Evolutionary conservation across 1,139 yeast genomes (phyloP).

Genomic region (Meyerozyma sp.): DNA sequence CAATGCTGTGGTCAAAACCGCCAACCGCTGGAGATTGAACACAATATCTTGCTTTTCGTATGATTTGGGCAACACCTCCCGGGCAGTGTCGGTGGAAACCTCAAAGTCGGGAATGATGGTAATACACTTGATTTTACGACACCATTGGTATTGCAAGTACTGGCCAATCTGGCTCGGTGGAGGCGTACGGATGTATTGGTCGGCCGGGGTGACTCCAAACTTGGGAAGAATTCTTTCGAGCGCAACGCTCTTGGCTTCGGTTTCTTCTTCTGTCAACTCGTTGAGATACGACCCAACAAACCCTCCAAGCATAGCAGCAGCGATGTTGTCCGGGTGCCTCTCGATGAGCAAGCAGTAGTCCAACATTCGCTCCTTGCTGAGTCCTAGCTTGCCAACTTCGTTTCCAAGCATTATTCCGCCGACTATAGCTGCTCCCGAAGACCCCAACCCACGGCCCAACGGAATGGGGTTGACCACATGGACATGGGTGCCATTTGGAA

Average conservation of each 20-base stretch:
- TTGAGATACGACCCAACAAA: slow-evolving; percentile 92
- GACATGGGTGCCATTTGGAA: slow-evolving; percentile 81
- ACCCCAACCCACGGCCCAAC: slow-evolving; percentile 92
- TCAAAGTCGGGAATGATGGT: slow-evolving; percentile 93
- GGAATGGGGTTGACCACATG: slow-evolving; percentile 89
- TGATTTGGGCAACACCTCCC: slow-evolving; percentile 79
- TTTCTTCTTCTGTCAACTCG: slow-evolving; percentile 67
- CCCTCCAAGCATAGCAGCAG: slow-evolving; percentile 99
- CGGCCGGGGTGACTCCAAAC: slow-evolving; percentile 59
- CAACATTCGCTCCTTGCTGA: slow-evolving; percentile 74
- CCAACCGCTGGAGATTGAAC: slow-evolving; percentile 64
- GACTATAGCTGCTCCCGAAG: slow-evolving; percentile 98
- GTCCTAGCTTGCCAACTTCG: slow-evolving; percentile 68
- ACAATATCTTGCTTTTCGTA: slow-evolving; percentile 82
- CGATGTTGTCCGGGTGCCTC: slow-evolving; percentile 96
- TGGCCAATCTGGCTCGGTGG: slow-evolving; percentile 81
- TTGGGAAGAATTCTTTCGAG: slow-evolving; percentile 79
- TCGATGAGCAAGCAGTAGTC: slow-evolving; percentile 96
- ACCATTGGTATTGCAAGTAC: slow-evolving; percentile 83
- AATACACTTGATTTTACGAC: slow-evolving; percentile 73
- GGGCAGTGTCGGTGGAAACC: slow-evolving; percentile 84
- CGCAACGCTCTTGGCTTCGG: slow-evolving; percentile 74
- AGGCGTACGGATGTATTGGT: slow-evolving; percentile 18
- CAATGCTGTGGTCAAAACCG: slow-evolving; percentile 62
- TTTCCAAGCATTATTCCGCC: slow-evolving; percentile 94